These are phyloP conservation scores for Saitozyma sp. DNA, from an alignment of 768 basidiomycete genomes.

Conservation along the genomic window DNA sequence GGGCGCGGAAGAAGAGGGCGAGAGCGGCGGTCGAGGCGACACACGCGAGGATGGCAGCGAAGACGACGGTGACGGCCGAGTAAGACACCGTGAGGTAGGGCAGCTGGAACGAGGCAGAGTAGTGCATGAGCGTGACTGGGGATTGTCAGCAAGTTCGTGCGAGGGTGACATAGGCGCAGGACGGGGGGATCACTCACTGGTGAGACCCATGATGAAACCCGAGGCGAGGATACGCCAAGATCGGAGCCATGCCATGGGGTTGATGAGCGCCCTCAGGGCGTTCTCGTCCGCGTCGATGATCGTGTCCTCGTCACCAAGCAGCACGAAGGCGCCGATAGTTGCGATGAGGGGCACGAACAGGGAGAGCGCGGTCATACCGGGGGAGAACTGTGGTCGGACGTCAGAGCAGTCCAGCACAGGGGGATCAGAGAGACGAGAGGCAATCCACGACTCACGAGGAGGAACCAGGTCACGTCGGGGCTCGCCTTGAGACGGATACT, in stretches of 20 bases:
- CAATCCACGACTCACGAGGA: constrained; percentile 28
- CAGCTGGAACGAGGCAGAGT: constrained; percentile 51
- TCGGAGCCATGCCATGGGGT: constrained; percentile 5
- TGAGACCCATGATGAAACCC: constrained; percentile 49
- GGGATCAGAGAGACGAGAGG: neutral
- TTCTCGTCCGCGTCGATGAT: constrained; percentile 12
- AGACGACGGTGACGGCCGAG: constrained; percentile 47
- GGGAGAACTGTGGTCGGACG: constrained; percentile 27
- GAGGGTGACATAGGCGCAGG: neutral
- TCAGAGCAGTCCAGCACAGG: constrained; percentile 6
- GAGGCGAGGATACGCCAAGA: constrained; percentile 41
- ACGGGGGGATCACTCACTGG: constrained; percentile 35
- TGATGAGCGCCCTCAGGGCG: neutral
- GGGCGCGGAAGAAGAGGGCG: constrained; percentile 51
- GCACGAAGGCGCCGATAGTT: constrained; percentile 46
- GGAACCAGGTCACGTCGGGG: constrained; percentile 45
- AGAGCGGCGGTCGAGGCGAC: constrained; percentile 50
- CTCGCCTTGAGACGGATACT: constrained; percentile 38
- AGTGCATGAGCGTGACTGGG: constrained; percentile 51
- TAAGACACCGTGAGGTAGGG: constrained; percentile 41
- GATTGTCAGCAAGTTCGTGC: constrained; percentile 11
- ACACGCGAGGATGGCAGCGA: constrained; percentile 50
- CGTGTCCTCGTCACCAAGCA: constrained; percentile 49
- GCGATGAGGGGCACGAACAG: constrained; percentile 52
- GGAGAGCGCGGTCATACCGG: constrained; percentile 51